These are phyloP conservation scores for Huntiella abstrusa DNA, from an alignment of 2,329 filamentous ascomycete species.

Conservation along the genomic window DNA sequence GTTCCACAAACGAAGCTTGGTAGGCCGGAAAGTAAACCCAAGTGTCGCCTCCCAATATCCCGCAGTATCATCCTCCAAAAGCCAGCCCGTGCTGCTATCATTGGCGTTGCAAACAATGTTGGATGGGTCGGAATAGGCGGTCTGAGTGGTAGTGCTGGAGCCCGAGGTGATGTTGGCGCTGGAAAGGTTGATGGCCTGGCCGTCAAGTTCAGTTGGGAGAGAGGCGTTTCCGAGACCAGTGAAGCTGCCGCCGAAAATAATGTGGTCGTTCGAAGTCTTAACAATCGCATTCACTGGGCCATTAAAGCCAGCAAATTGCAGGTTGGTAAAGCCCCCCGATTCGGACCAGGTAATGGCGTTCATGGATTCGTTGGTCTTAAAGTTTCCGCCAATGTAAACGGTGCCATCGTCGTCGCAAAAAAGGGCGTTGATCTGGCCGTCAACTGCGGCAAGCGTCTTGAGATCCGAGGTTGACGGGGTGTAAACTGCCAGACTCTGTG, in stretches of 20 bases:
- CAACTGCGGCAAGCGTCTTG: conserved; percentile 59
- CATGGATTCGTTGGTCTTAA: conserved; percentile 60
- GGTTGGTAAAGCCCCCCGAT: conserved; percentile 50
- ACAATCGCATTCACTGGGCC: conserved; percentile 74
- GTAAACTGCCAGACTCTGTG: conserved; percentile 64
- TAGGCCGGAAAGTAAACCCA: conserved; percentile 68
- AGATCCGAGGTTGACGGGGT: conserved; percentile 53
- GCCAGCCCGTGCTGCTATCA: conserved; percentile 66
- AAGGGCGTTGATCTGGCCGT: conserved; percentile 64
- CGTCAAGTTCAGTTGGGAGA: conserved; percentile 46
- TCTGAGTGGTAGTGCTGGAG: conserved; percentile 38
- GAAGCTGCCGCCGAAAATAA: conserved; percentile 84
- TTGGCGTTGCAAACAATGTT: conserved; percentile 61
- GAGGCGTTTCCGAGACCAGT: conserved; percentile 64
- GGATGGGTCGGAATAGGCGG: conserved; percentile 53
- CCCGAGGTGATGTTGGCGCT: conserved; percentile 55
- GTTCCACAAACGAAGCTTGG: conserved; percentile 75
- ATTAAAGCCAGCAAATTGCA: conserved; percentile 90
- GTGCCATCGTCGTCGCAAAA: conserved; percentile 61
- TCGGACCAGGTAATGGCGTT: conserved; percentile 75
- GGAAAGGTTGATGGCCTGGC: conserved; percentile 67
- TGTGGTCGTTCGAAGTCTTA: conserved; percentile 60
- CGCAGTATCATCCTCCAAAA: conserved; percentile 48
- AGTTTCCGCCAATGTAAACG: conserved; percentile 85
- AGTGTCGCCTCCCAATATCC: conserved; percentile 76